These are phyloP conservation scores for Aspergillus fumigatus DNA, from an alignment of 2,329 filamentous ascomycete species.

Conservation along the genomic window DNA sequence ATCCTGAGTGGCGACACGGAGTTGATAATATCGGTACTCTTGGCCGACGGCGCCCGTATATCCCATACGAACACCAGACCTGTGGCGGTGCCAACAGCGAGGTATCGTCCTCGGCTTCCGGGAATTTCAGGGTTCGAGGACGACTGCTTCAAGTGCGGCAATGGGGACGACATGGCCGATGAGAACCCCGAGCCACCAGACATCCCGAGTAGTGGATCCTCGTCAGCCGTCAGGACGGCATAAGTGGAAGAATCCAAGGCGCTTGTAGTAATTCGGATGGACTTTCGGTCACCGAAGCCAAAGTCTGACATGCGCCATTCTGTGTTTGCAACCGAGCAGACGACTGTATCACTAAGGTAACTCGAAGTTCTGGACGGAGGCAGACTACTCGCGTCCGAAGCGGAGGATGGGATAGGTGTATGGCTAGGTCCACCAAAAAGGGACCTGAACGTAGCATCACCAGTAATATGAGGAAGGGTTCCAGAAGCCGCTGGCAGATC, in stretches of 20 bases:
- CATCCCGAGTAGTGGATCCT: slow-evolving; percentile 69
- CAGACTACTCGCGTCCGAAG: slow-evolving; percentile 14
- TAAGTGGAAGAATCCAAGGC: slow-evolving; percentile 71
- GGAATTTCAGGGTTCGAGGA: slow-evolving; percentile 61
- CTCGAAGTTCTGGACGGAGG: slow-evolving; percentile 32
- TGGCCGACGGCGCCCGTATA: slow-evolving; percentile 61
- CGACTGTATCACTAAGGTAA: slow-evolving; percentile 25
- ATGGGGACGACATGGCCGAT: slow-evolving; percentile 51
- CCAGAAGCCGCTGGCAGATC: slow-evolving; percentile 12
- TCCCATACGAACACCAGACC: slow-evolving; percentile 84
- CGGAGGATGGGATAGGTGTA: slow-evolving; percentile 16
- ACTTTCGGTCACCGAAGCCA: slow-evolving; percentile 56
- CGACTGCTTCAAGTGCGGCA: slow-evolving; percentile 45
- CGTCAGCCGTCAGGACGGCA: slow-evolving; percentile 64
- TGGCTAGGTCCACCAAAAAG: slow-evolving; percentile 47
- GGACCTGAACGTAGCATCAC: slow-evolving; percentile 33
- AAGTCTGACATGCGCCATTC: slow-evolving; percentile 65
- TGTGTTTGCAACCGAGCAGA: slow-evolving; percentile 42
- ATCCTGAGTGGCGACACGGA: slow-evolving; percentile 67
- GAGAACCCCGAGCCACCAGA: slow-evolving; percentile 52
- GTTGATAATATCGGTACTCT: slow-evolving; percentile 52
- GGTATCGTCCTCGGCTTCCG: slow-evolving; percentile 73
- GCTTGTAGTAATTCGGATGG: slow-evolving; percentile 62
- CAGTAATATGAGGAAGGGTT: neutral
- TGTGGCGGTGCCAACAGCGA: slow-evolving; percentile 74